Base-by-base conservation (phyloP, 495 filamentous ascomycete species). In the Penicillium salamii region DNA sequence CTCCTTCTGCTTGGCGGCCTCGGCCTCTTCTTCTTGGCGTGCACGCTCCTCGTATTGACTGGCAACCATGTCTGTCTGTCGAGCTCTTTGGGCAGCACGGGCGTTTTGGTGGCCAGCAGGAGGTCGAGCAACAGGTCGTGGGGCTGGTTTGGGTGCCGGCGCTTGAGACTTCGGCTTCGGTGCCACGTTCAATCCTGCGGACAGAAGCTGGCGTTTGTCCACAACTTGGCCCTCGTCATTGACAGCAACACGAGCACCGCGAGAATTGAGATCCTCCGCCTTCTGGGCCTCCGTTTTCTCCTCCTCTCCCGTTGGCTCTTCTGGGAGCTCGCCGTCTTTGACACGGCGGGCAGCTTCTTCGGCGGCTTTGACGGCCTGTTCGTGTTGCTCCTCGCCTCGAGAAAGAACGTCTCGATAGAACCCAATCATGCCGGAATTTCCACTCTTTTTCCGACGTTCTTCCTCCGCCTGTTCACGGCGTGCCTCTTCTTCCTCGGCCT, bases 171-270 rank as follows among this genome's bases (percentile, higher is more conserved):
- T 82, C 11, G 79, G 75, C 55, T 84, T 87, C 7, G 84, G 74
- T 15, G 77, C 79, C 12, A 97, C 76, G 50, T 98, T 98, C 33
- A 98, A 70, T 35, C 93, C 93, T 9, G 91, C 92, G 39, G 80
- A 85, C 12, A 98, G 78, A 14, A 98, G 70, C 59, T 97, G 88
- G 17, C 92, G 80, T 75, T 96, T 97, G 61, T 98, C 93, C 15
- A 95, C 87, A 3, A 98, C 86, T 60, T 95, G 83, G 0, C 95
- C 93, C 38, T 97, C 93, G 53, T 97, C 93, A 58, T 97, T 97
- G 55, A 95, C 67, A 12, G 82, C 76, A 50, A 96, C 79, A 12
- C 77, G 73, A 5, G 82, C 83, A 2, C 88, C 91, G 42, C 64
- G 69, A 19, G 81, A 78, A 54, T 88, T 88, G 53, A 93, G 77